Conservation (phyloP, 2,329 filamentous ascomycete species). For the Ceratocystis cacaofunesta region DNA sequence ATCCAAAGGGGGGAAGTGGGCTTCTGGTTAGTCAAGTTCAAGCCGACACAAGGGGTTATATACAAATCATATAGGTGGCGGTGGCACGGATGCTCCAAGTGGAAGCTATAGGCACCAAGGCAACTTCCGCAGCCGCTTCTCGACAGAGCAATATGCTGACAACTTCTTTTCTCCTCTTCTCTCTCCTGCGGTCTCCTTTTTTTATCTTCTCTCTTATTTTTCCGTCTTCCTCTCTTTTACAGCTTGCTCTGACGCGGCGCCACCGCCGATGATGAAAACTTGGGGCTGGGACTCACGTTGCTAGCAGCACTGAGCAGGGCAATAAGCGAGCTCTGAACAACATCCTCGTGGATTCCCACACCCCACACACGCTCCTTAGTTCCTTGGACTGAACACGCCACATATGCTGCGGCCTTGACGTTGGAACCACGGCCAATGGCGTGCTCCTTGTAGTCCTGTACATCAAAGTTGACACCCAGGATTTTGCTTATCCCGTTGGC, state of each 20-base stretch:
- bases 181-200: not conserved
- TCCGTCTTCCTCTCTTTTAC: not conserved
- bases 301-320: constrained; percentile 73
- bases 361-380: constrained; percentile 69
- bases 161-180: not conserved
- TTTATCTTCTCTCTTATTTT: not conserved
- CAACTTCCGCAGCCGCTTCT: not conserved
- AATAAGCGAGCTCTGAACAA: constrained; percentile 76
- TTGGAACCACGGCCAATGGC: constrained; percentile 67
- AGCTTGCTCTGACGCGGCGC: constrained; percentile 19
- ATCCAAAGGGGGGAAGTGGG: not conserved
- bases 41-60: not conserved
- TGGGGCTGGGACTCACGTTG: constrained; percentile 46
- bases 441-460: constrained; percentile 93
- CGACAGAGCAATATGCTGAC: not conserved
- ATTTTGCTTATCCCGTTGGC: constrained; percentile 65
- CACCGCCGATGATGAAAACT: constrained; percentile 13
- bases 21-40: not conserved
- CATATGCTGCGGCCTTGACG: constrained; percentile 89
- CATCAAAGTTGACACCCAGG: constrained; percentile 67
- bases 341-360: constrained; percentile 82
- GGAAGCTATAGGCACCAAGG: not conserved
- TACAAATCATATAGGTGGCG: constrained; percentile 2
- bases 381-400: constrained; percentile 63
- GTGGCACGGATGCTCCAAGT: not conserved